These are phyloP conservation scores for Aspergillus ibericus DNA, from an alignment of 2,329 filamentous ascomycete species.

Conservation along the genomic window DNA sequence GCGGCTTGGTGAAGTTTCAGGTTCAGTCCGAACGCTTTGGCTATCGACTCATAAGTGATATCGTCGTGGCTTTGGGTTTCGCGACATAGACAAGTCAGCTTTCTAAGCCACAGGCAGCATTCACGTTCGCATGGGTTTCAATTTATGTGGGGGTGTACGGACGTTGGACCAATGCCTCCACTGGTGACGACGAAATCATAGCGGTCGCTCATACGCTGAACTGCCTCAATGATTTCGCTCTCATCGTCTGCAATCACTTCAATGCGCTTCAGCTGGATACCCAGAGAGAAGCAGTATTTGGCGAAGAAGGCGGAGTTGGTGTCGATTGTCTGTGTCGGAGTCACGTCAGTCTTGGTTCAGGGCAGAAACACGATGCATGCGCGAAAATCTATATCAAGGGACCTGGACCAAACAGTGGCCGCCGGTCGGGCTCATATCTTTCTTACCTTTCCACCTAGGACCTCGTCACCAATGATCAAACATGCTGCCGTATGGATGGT, in stretches of 20 bases:
- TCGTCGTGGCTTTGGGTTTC: conserved; percentile 74
- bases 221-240: conserved; percentile 82
- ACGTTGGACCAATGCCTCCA: conserved; percentile 95
- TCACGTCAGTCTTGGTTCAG: background rate
- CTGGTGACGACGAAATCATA: conserved; percentile 97
- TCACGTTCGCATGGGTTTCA: background rate
- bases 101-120: background rate
- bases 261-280: conserved; percentile 73
- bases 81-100: conserved; percentile 8
- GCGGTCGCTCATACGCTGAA: conserved; percentile 77
- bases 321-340: conserved; percentile 56
- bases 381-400: background rate
- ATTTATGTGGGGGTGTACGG: conserved; percentile 38
- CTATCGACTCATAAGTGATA: conserved; percentile 93
- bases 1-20: conserved; percentile 76
- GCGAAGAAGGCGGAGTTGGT: conserved; percentile 66
- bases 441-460: conserved; percentile 85
- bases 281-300: conserved; percentile 65
- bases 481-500: conserved; percentile 87
- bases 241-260: conserved; percentile 96
- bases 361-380: background rate
- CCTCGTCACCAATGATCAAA: conserved; percentile 95
- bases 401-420: background rate
- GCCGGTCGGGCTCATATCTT: background rate
- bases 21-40: conserved; percentile 78